These are phyloP conservation scores for Ceratocystis destructans DNA, from an alignment of 2,329 filamentous ascomycete genomes.

Conservation along the genomic window DNA sequence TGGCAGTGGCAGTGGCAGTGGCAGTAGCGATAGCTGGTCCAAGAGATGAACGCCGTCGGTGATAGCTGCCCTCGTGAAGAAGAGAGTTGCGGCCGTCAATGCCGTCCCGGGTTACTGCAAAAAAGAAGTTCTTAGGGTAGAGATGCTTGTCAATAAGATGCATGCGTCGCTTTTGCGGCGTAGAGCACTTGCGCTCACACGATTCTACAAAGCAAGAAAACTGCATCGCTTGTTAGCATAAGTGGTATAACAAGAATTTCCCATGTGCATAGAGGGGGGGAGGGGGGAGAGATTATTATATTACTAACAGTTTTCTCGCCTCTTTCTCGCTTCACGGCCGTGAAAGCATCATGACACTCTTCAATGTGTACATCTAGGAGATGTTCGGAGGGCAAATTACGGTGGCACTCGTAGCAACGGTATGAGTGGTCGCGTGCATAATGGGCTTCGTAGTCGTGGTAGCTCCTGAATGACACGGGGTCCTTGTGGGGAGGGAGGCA, in stretches of 20 bases:
- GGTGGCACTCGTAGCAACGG: conserved; percentile 69
- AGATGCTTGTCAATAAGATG: conserved; percentile 91
- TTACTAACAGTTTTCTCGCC: conserved; percentile 70
- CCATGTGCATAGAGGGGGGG: background rate
- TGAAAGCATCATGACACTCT: conserved; percentile 78
- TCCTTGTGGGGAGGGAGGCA: conserved; percentile 66
- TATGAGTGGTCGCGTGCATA: conserved; percentile 71
- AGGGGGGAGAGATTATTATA: background rate
- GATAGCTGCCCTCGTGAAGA: conserved; percentile 45
- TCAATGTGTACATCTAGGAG: conserved; percentile 74
- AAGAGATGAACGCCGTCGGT: conserved; percentile 36
- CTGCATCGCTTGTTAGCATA: conserved; percentile 29
- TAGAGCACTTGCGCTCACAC: conserved; percentile 73
- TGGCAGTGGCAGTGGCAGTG: conserved; percentile 21
- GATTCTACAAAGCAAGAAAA: conserved; percentile 82
- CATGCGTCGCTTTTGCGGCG: conserved; percentile 67
- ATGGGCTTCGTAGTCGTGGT: conserved; percentile 74
- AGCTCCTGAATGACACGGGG: conserved; percentile 55
- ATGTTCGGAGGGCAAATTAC: conserved; percentile 76
- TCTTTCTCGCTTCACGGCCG: conserved; percentile 54
- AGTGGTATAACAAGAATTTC: background rate
- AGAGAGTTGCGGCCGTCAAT: conserved; percentile 74
- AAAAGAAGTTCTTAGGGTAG: conserved; percentile 82
- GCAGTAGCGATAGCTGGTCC: conserved; percentile 14
- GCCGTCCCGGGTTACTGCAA: conserved; percentile 74